A percentile compares a stretch with the other conserved stretches of the same genome.
phyloP scores from a whole-genome alignment of 352 stramenopile genomes.

The Pythium chondricola region DNA sequence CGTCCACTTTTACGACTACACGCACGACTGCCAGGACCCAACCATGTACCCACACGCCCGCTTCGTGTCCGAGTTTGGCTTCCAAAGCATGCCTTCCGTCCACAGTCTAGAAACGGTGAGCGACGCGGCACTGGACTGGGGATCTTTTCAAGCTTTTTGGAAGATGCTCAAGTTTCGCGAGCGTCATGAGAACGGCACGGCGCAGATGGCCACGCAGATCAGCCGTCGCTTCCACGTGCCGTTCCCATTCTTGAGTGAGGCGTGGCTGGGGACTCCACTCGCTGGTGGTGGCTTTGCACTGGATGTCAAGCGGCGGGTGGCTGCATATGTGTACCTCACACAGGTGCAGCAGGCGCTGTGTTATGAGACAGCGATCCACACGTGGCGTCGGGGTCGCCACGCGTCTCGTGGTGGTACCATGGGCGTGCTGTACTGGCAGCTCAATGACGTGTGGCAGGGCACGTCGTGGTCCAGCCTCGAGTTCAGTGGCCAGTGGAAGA shows the following conservation, averaged over 20 bases:
- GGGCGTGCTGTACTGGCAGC: conserved; percentile 85
- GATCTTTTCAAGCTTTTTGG: conserved; percentile 69
- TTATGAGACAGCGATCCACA: conserved; percentile 70
- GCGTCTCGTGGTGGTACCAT: conserved; percentile 45
- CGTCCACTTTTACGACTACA: conserved; percentile 85
- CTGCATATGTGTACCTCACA: conserved; percentile 64
- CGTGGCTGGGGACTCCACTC: conserved; percentile 31
- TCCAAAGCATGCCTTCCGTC: conserved; percentile 72
- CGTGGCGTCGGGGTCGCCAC: conserved; percentile 63
- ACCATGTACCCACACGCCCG: conserved; percentile 59
- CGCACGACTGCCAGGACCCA: conserved; percentile 67
- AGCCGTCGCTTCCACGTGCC: conserved; percentile 61
- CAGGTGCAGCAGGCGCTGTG: conserved; percentile 76
- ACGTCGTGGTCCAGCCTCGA: conserved; percentile 86
- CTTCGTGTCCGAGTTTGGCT: conserved; percentile 87
- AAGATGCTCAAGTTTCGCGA: conserved; percentile 73
- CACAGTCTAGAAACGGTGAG: conserved; percentile 45
- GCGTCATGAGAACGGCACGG: conserved; percentile 70
- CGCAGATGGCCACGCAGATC: conserved; percentile 68
- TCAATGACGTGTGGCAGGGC: conserved; percentile 86
- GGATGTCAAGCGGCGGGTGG: conserved; percentile 28
- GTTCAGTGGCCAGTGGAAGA: conserved; percentile 75
- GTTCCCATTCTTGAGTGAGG: conserved; percentile 54
- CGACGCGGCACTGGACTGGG: conserved; percentile 39
- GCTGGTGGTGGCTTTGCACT: background rate